Percentiles rank a stretch among this genome's conserved stretches.
Evolutionary conservation across 2,329 filamentous ascomycete genomes (phyloP).

Genomic region (Rhexocercosporidium sp.): DNA sequence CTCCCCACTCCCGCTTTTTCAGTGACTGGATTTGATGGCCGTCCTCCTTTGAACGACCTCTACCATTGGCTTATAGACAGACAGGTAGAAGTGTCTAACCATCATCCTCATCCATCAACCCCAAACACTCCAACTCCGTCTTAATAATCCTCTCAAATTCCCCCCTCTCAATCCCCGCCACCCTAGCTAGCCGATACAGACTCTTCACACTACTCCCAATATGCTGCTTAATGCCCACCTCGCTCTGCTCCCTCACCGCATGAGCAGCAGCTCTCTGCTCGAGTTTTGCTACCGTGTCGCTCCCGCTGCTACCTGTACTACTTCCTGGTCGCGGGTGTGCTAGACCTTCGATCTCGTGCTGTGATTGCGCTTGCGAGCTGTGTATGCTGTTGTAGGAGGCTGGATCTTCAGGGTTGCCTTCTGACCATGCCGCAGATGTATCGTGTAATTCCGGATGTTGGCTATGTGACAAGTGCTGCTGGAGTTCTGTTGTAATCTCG

Average conservation of each 20-base stretch:
- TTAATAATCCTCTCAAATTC: conserved; percentile 77
- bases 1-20: too few relatives aligned
- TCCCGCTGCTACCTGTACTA: conserved; percentile 61
- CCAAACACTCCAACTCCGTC: conserved; percentile 73
- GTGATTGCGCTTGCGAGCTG: not conserved
- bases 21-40: too few relatives aligned
- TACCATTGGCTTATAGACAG: not conserved
- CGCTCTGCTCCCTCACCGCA: conserved; percentile 64
- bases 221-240: conserved; percentile 79
- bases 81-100: not conserved
- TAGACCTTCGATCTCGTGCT: conserved; percentile 39
- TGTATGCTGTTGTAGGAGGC: conserved; percentile 8
- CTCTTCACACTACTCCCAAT: conserved; percentile 79
- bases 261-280: conserved; percentile 55
- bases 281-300: conserved; percentile 61
- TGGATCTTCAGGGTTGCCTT: conserved; percentile 6
- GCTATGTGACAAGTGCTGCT: conserved; percentile 29
- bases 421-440: conserved; percentile 16
- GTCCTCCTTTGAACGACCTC: not conserved
- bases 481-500: conserved; percentile 42
- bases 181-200: conserved; percentile 71
- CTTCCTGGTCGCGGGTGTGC: conserved; percentile 64
- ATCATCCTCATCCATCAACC: conserved; percentile 65
- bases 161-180: conserved; percentile 73
- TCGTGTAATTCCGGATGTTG: conserved; percentile 23